These are phyloP conservation scores for Neodidymelliopsis sp. DNA, from an alignment of 2,329 filamentous ascomycete genomes.

Conservation along the genomic window DNA sequence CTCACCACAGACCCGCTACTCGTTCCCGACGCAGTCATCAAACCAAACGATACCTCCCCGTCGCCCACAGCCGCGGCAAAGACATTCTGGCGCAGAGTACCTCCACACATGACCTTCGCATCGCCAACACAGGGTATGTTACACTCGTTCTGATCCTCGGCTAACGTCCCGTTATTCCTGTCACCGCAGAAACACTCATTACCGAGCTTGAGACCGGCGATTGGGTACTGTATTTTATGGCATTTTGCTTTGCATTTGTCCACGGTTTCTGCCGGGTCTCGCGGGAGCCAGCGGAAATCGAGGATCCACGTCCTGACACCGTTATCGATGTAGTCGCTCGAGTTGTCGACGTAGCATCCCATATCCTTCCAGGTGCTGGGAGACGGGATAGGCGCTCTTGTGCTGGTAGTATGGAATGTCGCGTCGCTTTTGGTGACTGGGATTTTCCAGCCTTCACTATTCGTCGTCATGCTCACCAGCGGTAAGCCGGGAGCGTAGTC, in stretches of 20 bases:
- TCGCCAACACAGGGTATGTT: constrained; percentile 3
- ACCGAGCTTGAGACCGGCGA: constrained; percentile 3
- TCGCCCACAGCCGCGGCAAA: neutral
- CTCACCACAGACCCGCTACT: neutral
- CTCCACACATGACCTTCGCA: constrained; percentile 2
- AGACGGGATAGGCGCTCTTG: neutral
- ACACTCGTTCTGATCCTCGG: constrained; percentile 3
- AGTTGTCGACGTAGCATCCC: constrained; percentile 7
- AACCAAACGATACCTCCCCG: too few species aligned
- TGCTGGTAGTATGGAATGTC: neutral
- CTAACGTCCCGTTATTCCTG: constrained; percentile 1
- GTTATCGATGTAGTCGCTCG: neutral
- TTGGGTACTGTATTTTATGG: neutral
- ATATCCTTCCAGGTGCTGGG: neutral
- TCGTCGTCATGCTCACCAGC: neutral
- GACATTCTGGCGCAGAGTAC: neutral
- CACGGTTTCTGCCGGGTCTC: neutral
- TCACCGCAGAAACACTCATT: constrained; percentile 9
- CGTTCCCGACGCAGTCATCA: neutral
- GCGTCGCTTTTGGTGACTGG: constrained; percentile 1
- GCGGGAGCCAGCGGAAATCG: neutral
- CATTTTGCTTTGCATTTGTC: constrained; percentile 9
- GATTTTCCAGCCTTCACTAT: constrained; percentile 4
- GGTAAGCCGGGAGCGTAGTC: neutral
- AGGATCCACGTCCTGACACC: neutral